Base-by-base conservation (phyloP, 2,329 filamentous ascomycete species). In the Balansia obtecta region DNA sequence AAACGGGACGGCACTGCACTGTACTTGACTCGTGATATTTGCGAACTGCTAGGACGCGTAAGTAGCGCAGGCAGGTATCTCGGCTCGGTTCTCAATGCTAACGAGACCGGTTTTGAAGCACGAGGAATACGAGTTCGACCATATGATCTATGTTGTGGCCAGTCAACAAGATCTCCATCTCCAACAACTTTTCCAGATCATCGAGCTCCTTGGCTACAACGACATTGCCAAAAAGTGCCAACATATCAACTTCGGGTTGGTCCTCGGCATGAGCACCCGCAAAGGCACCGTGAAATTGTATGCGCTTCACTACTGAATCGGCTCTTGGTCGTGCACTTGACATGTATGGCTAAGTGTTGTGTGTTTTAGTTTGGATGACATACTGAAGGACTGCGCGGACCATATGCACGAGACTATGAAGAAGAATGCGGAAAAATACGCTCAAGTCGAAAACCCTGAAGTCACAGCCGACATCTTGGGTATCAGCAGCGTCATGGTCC, bases 401-500 rank as follows among this genome's bases (percentile, higher is more conserved):
- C 88, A 90, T 70, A 98, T 98, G 93, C 91, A 97, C 74, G 88
- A 95, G 54, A 88, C 94, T 48, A 98, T 98, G 93, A 81, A 74
- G 68, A 85, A 85, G 72, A 97, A 97, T 67, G 77, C 86, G 60
- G 75, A 78, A 63, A 98, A 98, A 74, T 98, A 97, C 68, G 71
- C 81, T 51, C 89, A 96, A 68, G 84, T 98, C 18, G 86, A 84
- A 61, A 75, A 97, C 65, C 91, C 91, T 0, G 82, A 81, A 50
- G 77, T 80, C 50, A 86, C 83, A 10, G 89, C 93, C 54, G 93
- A 97, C 70, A 88, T 80, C 11, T 78, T 97, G 3, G 93, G 91
- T 55, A 96, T 97, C 64, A 90, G 86, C 56, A 85, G 86, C 63
- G 91, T 97, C 63, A 97, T 97, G 89, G 88, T 95, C 18, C 91